Evolutionary conservation across 768 basidiomycete species (phyloP).

Genomic region (Suillus americanus): DNA sequence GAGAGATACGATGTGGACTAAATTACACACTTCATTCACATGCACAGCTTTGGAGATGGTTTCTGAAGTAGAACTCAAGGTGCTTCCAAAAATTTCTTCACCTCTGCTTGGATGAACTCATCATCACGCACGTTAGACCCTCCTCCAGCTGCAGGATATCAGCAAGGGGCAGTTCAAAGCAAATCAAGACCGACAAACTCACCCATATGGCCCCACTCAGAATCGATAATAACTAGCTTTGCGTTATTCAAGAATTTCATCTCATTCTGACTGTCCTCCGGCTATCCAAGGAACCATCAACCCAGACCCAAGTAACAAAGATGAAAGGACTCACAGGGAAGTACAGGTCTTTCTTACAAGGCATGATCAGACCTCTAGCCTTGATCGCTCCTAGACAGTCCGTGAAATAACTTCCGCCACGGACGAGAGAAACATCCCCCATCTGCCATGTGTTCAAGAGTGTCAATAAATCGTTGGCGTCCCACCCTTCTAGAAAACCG

Average conservation of each 20-base stretch:
- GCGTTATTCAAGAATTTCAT: slow-evolving; percentile 40
- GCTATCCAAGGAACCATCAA: slow-evolving; percentile 32
- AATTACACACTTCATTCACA: background rate
- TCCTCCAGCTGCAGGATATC: slow-evolving; percentile 38
- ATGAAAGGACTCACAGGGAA: slow-evolving; percentile 42
- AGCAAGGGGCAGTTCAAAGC: background rate
- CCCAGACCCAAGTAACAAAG: background rate
- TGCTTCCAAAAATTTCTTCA: slow-evolving; percentile 47
- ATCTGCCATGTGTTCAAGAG: slow-evolving; percentile 50
- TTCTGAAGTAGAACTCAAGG: slow-evolving; percentile 6
- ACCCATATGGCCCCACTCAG: slow-evolving; percentile 61
- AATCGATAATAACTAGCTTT: slow-evolving; percentile 49
- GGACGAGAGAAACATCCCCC: slow-evolving; percentile 46
- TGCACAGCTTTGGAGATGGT: background rate
- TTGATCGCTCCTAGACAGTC: slow-evolving; percentile 42
- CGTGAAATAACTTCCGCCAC: slow-evolving; percentile 41
- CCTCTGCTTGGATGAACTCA: slow-evolving; percentile 41
- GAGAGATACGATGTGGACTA: background rate
- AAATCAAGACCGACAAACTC: slow-evolving; percentile 12
- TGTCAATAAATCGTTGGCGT: slow-evolving; percentile 54
- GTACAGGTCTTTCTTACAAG: slow-evolving; percentile 58
- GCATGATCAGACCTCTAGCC: slow-evolving; percentile 57
- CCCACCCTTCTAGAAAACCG: slow-evolving; percentile 44
- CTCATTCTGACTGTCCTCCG: slow-evolving; percentile 53
- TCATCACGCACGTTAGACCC: slow-evolving; percentile 40